Conservation (phyloP, 306 rosid genomes). For the Comarum palustre region DNA sequence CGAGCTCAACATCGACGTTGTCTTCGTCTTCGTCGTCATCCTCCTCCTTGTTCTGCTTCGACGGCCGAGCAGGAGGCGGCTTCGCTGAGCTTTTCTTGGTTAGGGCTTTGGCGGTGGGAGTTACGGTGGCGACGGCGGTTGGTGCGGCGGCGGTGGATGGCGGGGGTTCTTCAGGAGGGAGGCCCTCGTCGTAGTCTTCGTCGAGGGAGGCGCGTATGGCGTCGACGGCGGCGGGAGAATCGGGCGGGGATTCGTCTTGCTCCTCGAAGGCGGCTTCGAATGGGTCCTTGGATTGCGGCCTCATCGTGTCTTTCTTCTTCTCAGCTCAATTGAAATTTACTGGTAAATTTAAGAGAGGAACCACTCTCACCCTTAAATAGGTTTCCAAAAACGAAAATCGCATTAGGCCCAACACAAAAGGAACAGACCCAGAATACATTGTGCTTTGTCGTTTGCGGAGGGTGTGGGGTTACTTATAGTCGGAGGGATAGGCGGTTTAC, state of each 20-base stretch:
- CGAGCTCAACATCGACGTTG: constrained; percentile 83
- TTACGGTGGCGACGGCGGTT: background rate
- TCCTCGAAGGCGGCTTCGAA: constrained; percentile 95
- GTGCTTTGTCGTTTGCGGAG: background rate
- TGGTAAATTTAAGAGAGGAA: too few species aligned
- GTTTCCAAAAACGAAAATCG: background rate
- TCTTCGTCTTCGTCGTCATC: constrained; percentile 93
- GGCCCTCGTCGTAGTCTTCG: constrained; percentile 31
- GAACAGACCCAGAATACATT: background rate
- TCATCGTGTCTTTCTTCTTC: constrained; percentile 27
- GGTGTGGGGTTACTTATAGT: too few species aligned
- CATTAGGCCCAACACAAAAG: background rate
- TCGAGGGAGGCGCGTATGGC: background rate
- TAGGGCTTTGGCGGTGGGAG: background rate
- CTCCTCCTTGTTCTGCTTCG: constrained; percentile 46
- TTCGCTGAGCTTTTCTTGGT: background rate
- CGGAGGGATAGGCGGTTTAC: too few species aligned
- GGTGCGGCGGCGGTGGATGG: background rate
- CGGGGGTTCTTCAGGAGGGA: constrained; percentile 14
- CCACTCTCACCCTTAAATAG: background rate
- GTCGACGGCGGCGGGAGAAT: constrained; percentile 43
- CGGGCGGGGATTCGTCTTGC: constrained; percentile 70
- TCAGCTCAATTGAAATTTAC: too few species aligned
- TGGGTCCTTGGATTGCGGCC: constrained; percentile 85
- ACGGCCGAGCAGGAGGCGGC: background rate